These are phyloP conservation scores for Ascochyta rabiei DNA, from an alignment of 2,329 filamentous ascomycete genomes.

Conservation along the genomic window DNA sequence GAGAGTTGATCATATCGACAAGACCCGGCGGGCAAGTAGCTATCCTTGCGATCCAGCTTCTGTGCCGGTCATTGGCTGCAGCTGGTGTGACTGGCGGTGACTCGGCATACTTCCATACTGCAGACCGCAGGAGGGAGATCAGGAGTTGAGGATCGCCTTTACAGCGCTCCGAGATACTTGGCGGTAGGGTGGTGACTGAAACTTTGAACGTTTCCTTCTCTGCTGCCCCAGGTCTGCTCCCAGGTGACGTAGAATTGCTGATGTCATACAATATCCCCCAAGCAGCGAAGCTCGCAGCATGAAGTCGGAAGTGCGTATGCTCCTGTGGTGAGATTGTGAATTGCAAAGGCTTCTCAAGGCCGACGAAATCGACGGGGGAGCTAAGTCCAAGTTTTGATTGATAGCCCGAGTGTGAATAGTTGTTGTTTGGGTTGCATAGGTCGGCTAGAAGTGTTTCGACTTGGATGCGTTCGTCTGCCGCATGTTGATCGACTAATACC, in stretches of 20 bases:
- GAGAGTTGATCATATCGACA: slow-evolving; percentile 75
- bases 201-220: slow-evolving; percentile 41
- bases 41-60: slow-evolving; percentile 66
- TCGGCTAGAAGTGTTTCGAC: slow-evolving; percentile 74
- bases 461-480: slow-evolving; percentile 85
- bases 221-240: neutral
- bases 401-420: slow-evolving; percentile 17
- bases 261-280: slow-evolving; percentile 79
- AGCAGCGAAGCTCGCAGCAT: slow-evolving; percentile 63
- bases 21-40: slow-evolving; percentile 76
- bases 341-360: slow-evolving; percentile 59
- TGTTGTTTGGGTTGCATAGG: slow-evolving; percentile 51
- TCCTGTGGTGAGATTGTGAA: slow-evolving; percentile 73
- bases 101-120: slow-evolving; percentile 67
- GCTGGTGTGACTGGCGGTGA: slow-evolving; percentile 7
- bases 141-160: slow-evolving; percentile 72
- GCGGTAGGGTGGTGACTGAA: slow-evolving; percentile 67
- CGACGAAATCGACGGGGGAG: slow-evolving; percentile 37
- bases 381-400: slow-evolving; percentile 41
- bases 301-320: slow-evolving; percentile 60
- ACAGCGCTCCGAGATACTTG: slow-evolving; percentile 77
- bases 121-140: slow-evolving; percentile 74
- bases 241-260: neutral
- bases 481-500: slow-evolving; percentile 89
- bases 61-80: slow-evolving; percentile 3